Evolutionary conservation across 306 rosid genomes (phyloP), one percentile per base, ranked within the genome.

Genomic region (Rubus parviflorus): DNA sequence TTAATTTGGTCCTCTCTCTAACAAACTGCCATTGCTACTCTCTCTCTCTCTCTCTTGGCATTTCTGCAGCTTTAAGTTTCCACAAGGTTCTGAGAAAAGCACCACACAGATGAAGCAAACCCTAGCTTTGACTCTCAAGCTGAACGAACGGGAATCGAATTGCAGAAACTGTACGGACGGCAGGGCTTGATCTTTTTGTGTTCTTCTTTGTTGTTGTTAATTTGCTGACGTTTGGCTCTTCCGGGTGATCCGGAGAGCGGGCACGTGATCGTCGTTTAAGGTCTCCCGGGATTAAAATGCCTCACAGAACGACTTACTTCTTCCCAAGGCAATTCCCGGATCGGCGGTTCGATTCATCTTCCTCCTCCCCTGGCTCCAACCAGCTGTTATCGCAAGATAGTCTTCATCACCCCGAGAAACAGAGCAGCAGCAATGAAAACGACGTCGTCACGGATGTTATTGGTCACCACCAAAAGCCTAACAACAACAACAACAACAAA

Each of bases 291-390:
- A 30, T 30, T 30, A 30, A 74, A 78, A 95, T 95, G 99, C 99
- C 99, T 75, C 99, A 95, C 80, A 89, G 91, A 84, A 78, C 97
- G 70, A 95, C 99, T 61, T 95, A 95, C 96, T 76, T 95, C 89
- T 95, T 95, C 80, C 99, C 99, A 19, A 88, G 99, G 81, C 97
- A 92, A 10, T 91, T 92, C 54, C 92, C 94, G 15, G 97, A 89
- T 75, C 85, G 87, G 30, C 79, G 90, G 76, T 85, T 88, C 38
- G 91, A 86, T 52, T 62, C 74, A 8, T 90, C 85, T 41, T 85
- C 70, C 5, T 41, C 70, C 4, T n/a, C 71, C 0, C n/a, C 94
- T 13, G 49, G 76, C 10, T 80, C 97, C 14, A 90, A 88, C 72
- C 90, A 79, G 82, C 73, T 74, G 48, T 57, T 74, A 3, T 8